Conservation (phyloP, 2,329 filamentous ascomycete genomes). For the Curvularia spicifera region DNA sequence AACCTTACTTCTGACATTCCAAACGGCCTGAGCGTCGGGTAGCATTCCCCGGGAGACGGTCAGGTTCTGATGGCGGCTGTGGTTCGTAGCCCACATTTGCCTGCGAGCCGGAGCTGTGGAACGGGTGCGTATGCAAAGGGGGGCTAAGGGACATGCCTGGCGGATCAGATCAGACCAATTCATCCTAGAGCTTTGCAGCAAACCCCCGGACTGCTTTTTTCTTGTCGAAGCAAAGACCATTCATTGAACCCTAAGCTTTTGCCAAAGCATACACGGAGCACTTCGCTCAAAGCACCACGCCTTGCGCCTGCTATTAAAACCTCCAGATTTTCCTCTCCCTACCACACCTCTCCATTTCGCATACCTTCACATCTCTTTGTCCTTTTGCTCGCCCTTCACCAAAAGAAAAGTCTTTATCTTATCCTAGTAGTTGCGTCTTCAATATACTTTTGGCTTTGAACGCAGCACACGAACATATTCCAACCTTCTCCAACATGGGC, state of each 20-base stretch:
- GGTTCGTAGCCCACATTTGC: conserved; percentile 29
- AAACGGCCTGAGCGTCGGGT: conserved; percentile 40
- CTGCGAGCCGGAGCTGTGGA: conserved; percentile 34
- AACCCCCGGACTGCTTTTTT: conserved; percentile 26
- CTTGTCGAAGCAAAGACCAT: conserved; percentile 26
- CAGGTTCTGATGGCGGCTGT: conserved; percentile 32
- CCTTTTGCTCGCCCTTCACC: not conserved
- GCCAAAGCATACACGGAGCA: conserved; percentile 37
- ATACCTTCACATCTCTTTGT: not conserved
- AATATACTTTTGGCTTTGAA: not conserved
- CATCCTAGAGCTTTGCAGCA: conserved; percentile 36
- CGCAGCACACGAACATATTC: conserved; percentile 5
- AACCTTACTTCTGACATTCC: conserved; percentile 29
- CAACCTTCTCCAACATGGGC: conserved; percentile 50
- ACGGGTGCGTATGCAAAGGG: conserved; percentile 39
- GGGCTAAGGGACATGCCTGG: conserved; percentile 32
- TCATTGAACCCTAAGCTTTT: conserved; percentile 32
- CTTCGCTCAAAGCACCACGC: conserved; percentile 28
- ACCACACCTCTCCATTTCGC: conserved; percentile 8
- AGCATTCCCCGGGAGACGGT: conserved; percentile 39
- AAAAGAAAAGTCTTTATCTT: not conserved
- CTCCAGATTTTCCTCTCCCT: conserved; percentile 21
- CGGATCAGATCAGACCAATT: conserved; percentile 37
- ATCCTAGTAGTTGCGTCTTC: conserved; percentile 1
- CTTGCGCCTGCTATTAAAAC: conserved; percentile 31